Evolutionary conservation across 345 rosid genomes (phyloP).

Genomic region (Eucalyptus cloeziana): DNA sequence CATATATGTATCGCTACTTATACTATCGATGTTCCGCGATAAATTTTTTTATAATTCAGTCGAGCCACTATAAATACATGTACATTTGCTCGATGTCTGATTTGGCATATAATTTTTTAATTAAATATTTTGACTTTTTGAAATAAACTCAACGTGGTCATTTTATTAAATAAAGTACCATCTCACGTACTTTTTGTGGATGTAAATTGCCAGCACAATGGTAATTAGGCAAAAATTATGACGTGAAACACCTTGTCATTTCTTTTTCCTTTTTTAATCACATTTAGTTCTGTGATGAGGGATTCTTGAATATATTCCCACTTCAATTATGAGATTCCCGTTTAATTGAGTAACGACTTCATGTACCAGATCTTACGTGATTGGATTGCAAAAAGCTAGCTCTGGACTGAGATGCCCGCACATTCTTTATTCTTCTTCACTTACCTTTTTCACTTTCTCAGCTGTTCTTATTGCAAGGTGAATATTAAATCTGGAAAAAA

Average conservation of each 20-base stretch:
- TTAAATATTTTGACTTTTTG: background rate
- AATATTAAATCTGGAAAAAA: background rate
- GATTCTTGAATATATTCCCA: background rate
- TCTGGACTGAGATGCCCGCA: background rate
- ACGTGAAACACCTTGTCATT: background rate
- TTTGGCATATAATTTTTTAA: background rate
- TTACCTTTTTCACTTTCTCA: background rate
- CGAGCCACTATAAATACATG: background rate
- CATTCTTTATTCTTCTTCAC: background rate
- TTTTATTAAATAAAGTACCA: background rate
- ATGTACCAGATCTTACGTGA: background rate
- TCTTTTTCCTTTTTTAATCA: too few species aligned
- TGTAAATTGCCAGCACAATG: background rate
- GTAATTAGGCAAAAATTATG: background rate
- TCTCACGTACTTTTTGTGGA: background rate
- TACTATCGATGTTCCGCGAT: background rate
- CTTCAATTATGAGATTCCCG: background rate
- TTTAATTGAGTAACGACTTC: background rate
- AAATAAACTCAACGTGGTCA: background rate
- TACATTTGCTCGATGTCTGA: background rate
- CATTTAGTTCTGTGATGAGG: too few species aligned
- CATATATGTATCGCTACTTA: background rate
- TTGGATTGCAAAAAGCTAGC: background rate
- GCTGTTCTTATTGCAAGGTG: background rate
- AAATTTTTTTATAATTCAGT: background rate